A percentile compares a stretch with the other conserved stretches of the same genome.
phyloP scores from a whole-genome alignment of 192 early-diverging fungal species.

The Glomus cerebriforme region DNA sequence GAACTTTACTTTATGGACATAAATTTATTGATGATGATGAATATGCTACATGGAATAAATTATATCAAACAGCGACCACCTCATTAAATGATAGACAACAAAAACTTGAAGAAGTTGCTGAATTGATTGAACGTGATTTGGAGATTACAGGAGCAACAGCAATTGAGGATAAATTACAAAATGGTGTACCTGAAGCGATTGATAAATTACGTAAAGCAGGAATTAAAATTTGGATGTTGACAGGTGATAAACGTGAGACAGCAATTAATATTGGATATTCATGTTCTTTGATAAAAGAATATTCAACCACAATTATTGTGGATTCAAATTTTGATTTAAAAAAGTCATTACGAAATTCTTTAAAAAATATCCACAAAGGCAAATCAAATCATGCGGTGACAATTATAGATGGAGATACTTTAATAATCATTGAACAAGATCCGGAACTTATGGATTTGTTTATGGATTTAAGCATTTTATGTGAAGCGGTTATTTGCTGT shows the following conservation, averaged over 20 bases:
- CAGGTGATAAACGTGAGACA: slow-evolving; percentile 90
- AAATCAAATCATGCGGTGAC: slow-evolving; percentile 47
- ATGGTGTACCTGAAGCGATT: slow-evolving; percentile 86
- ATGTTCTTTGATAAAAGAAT: slow-evolving; percentile 62
- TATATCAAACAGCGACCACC: slow-evolving; percentile 69
- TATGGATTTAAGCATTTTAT: slow-evolving; percentile 72
- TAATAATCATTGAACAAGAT: slow-evolving; percentile 51
- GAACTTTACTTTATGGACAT: slow-evolving; percentile 82
- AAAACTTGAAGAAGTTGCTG: slow-evolving; percentile 59
- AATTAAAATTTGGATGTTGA: slow-evolving; percentile 89
- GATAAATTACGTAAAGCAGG: slow-evolving; percentile 73
- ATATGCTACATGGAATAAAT: slow-evolving; percentile 67
- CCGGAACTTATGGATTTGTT: slow-evolving; percentile 60
- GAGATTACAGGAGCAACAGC: slow-evolving; percentile 82
- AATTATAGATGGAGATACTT: slow-evolving; percentile 48
- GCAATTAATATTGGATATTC: slow-evolving; percentile 90
- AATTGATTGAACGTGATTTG: slow-evolving; percentile 72
- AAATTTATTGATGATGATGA: slow-evolving; percentile 60
- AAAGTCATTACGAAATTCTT: slow-evolving; percentile 35
- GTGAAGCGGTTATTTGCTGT: slow-evolving; percentile 88
- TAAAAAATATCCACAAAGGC: slow-evolving; percentile 42
- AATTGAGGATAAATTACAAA: slow-evolving; percentile 89
- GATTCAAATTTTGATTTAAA: slow-evolving; percentile 43
- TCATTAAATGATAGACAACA: slow-evolving; percentile 64
- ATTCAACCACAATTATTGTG: slow-evolving; percentile 50